These are phyloP conservation scores for Phalaenopsis aphrodite DNA, from an alignment of 106 monocot species.

Conservation along the genomic window DNA sequence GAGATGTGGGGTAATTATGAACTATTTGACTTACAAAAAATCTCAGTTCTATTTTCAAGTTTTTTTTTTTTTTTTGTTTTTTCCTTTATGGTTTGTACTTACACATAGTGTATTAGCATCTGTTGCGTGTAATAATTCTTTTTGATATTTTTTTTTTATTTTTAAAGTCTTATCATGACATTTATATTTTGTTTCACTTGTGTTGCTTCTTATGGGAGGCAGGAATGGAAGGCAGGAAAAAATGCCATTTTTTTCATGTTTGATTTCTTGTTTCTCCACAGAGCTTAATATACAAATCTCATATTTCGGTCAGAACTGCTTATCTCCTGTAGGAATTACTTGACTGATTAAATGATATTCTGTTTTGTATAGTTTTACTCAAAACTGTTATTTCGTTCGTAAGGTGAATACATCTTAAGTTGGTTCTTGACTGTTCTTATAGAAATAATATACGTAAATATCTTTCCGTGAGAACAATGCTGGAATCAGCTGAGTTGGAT, in stretches of 20 bases:
- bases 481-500: background rate
- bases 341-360: background rate
- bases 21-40: background rate
- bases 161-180: background rate
- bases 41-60: background rate
- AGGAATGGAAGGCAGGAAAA: too few species aligned
- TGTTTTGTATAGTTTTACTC: background rate
- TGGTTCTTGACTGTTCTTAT: background rate
- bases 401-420: background rate
- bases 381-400: background rate
- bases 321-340: background rate
- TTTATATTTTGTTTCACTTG: background rate
- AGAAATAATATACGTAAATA: too few species aligned
- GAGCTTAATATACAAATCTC: background rate
- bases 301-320: background rate
- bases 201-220: background rate
- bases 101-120: background rate
- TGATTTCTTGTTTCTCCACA: background rate
- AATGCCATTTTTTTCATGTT: background rate
- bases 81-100: background rate
- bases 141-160: background rate
- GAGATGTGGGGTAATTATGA: conserved; percentile 76
- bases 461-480: background rate
- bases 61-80: background rate
- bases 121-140: background rate